These are phyloP conservation scores for Russula vinacea DNA, from an alignment of 768 basidiomycete species.

Conservation along the genomic window DNA sequence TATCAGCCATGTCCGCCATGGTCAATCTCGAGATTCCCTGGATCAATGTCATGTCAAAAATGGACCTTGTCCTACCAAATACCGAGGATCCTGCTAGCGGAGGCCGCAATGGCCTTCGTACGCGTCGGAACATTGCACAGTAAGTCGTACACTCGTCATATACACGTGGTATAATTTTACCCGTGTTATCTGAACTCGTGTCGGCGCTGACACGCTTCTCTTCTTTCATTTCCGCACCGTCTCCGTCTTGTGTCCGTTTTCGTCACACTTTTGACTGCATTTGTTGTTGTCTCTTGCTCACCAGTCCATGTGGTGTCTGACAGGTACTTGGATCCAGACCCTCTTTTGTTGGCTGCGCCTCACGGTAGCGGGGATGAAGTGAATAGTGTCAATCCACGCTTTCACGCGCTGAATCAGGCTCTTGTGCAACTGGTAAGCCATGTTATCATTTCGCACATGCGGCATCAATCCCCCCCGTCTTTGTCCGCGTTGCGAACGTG, in stretches of 20 bases:
- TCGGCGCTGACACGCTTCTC: constrained; percentile 21
- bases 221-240: constrained; percentile 31
- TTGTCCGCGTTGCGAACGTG: constrained; percentile 11
- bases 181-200: constrained; percentile 21
- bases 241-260: constrained; percentile 15
- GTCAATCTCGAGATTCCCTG: constrained; percentile 95
- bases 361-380: constrained; percentile 54
- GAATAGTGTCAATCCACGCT: constrained; percentile 64
- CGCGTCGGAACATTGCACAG: constrained; percentile 80
- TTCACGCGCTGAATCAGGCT: constrained; percentile 91
- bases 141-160: constrained; percentile 36
- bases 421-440: constrained; percentile 84
- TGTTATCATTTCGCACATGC: constrained; percentile 10
- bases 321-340: constrained; percentile 93
- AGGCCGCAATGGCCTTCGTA: constrained; percentile 69
- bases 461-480: constrained; percentile 10
- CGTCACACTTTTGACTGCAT: constrained; percentile 25
- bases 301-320: constrained; percentile 10
- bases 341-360: constrained; percentile 70
- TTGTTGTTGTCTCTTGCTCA: constrained; percentile 21
- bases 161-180: constrained; percentile 24
- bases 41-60: constrained; percentile 98
- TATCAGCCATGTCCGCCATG: constrained; percentile 99
- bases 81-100: constrained; percentile 53
- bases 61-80: constrained; percentile 86